Conservation (phyloP, 441 rosid genomes). For the Biscutella laevigata region DNA sequence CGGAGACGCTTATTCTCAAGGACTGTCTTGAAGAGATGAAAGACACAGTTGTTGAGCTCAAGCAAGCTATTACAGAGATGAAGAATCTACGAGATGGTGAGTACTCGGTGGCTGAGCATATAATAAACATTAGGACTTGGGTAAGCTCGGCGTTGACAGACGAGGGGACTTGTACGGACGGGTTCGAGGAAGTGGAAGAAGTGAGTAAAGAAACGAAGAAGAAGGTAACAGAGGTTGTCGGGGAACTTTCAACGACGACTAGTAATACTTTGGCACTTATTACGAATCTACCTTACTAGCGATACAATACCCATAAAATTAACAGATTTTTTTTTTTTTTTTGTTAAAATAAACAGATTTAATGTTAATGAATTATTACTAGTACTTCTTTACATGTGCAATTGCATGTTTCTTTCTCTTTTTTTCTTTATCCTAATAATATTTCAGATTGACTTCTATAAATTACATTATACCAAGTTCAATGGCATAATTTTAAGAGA, state of each 20-base stretch:
- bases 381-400: no score
- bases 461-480: no score
- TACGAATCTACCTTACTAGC: constrained; percentile 26
- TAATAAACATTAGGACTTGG: constrained; percentile 46
- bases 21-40: constrained; percentile 46
- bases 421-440: no score
- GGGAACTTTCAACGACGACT: constrained; percentile 36
- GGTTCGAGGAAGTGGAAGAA: constrained; percentile 36
- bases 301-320: no score
- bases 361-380: no score
- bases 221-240: constrained; percentile 31
- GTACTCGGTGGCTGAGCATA: constrained; percentile 18
- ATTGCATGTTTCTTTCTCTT: no score
- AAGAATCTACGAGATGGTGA: constrained; percentile 16
- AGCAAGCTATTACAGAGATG: constrained; percentile 34
- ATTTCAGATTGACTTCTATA: no score
- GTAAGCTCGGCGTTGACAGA: constrained; percentile 60
- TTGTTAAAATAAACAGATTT: no score
- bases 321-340: no score
- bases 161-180: constrained; percentile 63
- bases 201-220: constrained; percentile 33
- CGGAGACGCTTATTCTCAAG: constrained; percentile 34
- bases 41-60: constrained; percentile 42
- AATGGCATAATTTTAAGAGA: no score
- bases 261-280: constrained; percentile 66